Percentiles rank a stretch among this genome's conserved stretches.
Evolutionary conservation across 768 basidiomycete genomes (phyloP).

Genomic region (Boletales sp.): DNA sequence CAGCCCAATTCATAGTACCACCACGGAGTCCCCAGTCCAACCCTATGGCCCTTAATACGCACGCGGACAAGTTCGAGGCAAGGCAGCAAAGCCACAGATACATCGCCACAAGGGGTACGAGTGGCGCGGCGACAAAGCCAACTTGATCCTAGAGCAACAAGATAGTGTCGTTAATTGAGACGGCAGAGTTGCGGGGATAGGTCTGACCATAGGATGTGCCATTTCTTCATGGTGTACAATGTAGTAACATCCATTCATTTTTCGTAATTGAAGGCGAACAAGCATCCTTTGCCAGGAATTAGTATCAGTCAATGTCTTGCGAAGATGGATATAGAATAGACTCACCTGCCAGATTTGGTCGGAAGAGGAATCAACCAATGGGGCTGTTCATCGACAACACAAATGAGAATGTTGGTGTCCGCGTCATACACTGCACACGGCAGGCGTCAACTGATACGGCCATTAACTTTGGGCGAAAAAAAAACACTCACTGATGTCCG

Average conservation of each 20-base stretch:
- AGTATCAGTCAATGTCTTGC: neutral
- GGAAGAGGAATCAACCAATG: conserved; percentile 49
- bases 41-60: conserved; percentile 16
- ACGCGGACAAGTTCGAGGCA: conserved; percentile 22
- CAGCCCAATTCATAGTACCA: conserved; percentile 11
- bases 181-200: neutral
- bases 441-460: neutral
- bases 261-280: conserved; percentile 48
- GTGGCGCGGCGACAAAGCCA: conserved; percentile 18
- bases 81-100: conserved; percentile 20
- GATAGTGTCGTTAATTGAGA: conserved; percentile 2
- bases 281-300: conserved; percentile 35
- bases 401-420: conserved; percentile 36
- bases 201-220: conserved; percentile 48
- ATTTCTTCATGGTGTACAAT: conserved; percentile 60
- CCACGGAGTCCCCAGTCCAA: conserved; percentile 20
- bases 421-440: conserved; percentile 52
- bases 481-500: conserved; percentile 40
- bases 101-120: conserved; percentile 11
- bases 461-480: neutral
- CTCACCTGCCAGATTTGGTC: conserved; percentile 46
- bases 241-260: conserved; percentile 38
- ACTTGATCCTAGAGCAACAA: conserved; percentile 17
- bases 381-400: conserved; percentile 47
- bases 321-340: neutral